Conservation (phyloP, 495 filamentous ascomycete species). For the Aspergillus cristatus region DNA sequence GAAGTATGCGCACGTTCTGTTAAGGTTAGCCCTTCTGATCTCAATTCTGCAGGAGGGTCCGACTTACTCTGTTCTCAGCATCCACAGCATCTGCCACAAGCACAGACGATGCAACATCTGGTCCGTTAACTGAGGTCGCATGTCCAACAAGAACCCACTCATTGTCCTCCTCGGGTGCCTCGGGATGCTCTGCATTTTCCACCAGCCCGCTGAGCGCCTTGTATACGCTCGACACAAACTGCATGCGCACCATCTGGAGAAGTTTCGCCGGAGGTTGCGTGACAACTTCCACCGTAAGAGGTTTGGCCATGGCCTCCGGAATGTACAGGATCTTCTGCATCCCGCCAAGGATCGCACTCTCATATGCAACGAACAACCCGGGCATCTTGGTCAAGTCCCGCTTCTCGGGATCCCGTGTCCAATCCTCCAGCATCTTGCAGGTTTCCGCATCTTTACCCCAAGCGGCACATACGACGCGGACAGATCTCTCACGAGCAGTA, state of each 20-base stretch:
- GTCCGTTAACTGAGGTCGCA: constrained; percentile 16
- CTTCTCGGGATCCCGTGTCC: constrained; percentile 69
- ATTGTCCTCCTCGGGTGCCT: constrained; percentile 52
- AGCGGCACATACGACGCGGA: constrained; percentile 67
- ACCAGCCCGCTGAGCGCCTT: constrained; percentile 90
- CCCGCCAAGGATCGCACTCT: constrained; percentile 63
- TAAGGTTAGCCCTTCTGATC: constrained; percentile 11
- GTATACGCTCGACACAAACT: constrained; percentile 87
- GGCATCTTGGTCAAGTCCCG: constrained; percentile 88
- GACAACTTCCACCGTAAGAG: constrained; percentile 62
- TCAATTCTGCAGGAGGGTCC: background rate
- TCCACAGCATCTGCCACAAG: constrained; percentile 50
- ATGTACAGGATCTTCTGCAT: constrained; percentile 95
- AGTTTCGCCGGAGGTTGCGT: constrained; percentile 74
- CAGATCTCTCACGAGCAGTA: constrained; percentile 71
- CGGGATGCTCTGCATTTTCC: constrained; percentile 76
- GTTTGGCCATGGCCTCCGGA: constrained; percentile 65
- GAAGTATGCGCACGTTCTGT: constrained; percentile 82
- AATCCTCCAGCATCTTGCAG: constrained; percentile 84
- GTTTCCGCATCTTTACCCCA: constrained; percentile 87
- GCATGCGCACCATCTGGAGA: constrained; percentile 71
- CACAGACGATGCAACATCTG: constrained; percentile 24
- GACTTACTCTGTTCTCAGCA: constrained; percentile 60
- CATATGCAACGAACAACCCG: constrained; percentile 66
- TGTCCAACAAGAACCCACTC: constrained; percentile 31